These are phyloP conservation scores for Phytopythium mirpurense DNA, from an alignment of 352 stramenopile species.

Conservation along the genomic window DNA sequence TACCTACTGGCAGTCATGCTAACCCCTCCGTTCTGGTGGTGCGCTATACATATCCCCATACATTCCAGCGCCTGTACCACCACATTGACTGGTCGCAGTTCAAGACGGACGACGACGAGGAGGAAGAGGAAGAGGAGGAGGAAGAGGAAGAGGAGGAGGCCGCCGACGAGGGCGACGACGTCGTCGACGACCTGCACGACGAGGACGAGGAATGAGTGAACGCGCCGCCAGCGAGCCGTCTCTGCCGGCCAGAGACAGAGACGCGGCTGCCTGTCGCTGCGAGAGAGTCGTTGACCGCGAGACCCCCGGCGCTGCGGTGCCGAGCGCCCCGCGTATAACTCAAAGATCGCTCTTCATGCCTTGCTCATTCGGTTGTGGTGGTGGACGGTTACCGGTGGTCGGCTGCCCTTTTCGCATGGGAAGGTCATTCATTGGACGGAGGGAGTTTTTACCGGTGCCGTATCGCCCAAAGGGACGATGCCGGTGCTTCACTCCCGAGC, in stretches of 20 bases:
- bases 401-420: too few relatives aligned
- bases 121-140: slow-evolving; percentile 71
- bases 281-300: too few relatives aligned
- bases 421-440: too few relatives aligned
- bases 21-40: slow-evolving; percentile 23
- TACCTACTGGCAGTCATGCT: too few relatives aligned
- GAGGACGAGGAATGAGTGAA: slow-evolving; percentile 18
- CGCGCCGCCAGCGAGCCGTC: background rate
- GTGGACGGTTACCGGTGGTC: too few relatives aligned
- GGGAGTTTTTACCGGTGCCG: too few relatives aligned
- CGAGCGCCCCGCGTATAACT: too few relatives aligned
- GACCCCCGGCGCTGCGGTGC: too few relatives aligned
- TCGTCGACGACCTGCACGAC: slow-evolving; percentile 22
- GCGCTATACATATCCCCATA: slow-evolving; percentile 8
- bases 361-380: too few relatives aligned
- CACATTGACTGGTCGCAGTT: slow-evolving; percentile 88
- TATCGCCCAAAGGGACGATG: too few relatives aligned
- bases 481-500: too few relatives aligned
- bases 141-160: slow-evolving; percentile 38
- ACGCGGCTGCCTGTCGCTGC: background rate
- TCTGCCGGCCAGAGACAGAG: background rate
- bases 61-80: slow-evolving; percentile 72
- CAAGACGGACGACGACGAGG: slow-evolving; percentile 71
- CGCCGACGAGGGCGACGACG: slow-evolving; percentile 18
- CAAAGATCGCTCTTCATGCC: too few relatives aligned